phyloP scores from a whole-genome alignment of 345 rosid genomes.

The Dovyalis caffra region DNA sequence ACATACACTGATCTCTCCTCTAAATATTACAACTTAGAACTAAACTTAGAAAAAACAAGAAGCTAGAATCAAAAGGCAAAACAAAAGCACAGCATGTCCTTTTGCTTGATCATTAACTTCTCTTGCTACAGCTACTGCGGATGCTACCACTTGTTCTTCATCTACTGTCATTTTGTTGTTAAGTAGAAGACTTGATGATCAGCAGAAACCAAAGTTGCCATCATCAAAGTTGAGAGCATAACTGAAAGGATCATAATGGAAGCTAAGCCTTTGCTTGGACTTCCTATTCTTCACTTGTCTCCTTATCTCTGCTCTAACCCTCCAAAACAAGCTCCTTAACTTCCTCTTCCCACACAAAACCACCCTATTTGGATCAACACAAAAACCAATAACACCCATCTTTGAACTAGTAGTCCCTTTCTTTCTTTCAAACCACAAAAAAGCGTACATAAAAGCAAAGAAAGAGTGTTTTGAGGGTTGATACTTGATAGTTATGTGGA shows the following conservation, averaged over 20 bases:
- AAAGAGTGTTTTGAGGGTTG: too few relatives aligned
- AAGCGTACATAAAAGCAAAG: background rate
- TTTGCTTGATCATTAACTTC: too few relatives aligned
- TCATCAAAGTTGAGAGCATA: slow-evolving; percentile 84
- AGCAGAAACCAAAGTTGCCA: slow-evolving; percentile 63
- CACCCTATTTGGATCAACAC: slow-evolving; percentile 35
- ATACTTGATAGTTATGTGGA: too few relatives aligned
- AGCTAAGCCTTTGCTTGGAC: slow-evolving; percentile 46
- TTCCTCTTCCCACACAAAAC: slow-evolving; percentile 45
- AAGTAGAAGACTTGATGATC: slow-evolving; percentile 3
- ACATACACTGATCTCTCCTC: too few relatives aligned
- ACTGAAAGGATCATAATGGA: slow-evolving; percentile 68
- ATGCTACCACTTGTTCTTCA: background rate
- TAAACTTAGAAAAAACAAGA: too few relatives aligned
- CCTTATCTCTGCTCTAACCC: slow-evolving; percentile 50
- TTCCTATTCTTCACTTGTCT: slow-evolving; percentile 38
- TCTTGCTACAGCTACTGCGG: too few relatives aligned
- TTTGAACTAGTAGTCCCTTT: background rate
- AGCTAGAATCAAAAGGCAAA: too few relatives aligned
- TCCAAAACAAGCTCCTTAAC: slow-evolving; percentile 61
- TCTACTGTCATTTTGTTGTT: background rate
- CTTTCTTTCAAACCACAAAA: background rate
- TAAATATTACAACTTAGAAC: too few relatives aligned
- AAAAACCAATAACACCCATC: slow-evolving; percentile 28
- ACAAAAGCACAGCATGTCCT: too few relatives aligned